These are phyloP conservation scores for Parmelia sp. DNA, from an alignment of 495 filamentous ascomycete species.

Conservation along the genomic window DNA sequence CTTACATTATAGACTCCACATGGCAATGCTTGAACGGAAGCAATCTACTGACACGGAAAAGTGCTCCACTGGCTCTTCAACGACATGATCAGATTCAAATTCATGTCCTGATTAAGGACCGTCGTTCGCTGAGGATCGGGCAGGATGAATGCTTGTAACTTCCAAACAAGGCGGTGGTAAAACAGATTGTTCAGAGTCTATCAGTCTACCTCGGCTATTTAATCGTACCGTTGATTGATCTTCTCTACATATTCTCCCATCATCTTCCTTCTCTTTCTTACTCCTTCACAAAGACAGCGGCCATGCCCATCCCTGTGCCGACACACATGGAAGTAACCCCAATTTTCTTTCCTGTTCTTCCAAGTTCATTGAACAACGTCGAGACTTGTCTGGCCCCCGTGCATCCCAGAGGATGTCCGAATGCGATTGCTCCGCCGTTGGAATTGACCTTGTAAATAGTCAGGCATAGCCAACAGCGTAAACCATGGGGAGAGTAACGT, in stretches of 20 bases:
- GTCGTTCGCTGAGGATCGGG: too few species aligned
- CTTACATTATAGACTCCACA: too few species aligned
- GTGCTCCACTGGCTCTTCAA: too few species aligned
- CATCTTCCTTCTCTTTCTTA: constrained; percentile 33
- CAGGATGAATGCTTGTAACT: neutral
- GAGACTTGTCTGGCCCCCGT: constrained; percentile 91
- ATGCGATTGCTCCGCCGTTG: constrained; percentile 97
- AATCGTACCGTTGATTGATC: too few species aligned
- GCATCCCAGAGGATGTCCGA: constrained; percentile 83
- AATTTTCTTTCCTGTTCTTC: constrained; percentile 70
- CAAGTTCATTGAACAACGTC: constrained; percentile 83
- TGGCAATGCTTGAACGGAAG: too few species aligned
- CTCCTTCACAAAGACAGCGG: constrained; percentile 87
- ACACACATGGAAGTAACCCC: constrained; percentile 96
- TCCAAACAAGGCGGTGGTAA: neutral
- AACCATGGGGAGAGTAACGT: neutral
- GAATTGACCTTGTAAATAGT: constrained; percentile 73
- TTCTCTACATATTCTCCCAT: neutral
- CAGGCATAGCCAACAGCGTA: neutral
- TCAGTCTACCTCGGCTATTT: neutral
- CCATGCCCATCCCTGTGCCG: constrained; percentile 94
- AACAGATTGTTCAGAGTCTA: neutral
- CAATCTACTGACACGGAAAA: too few species aligned
- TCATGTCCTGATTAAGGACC: too few species aligned
- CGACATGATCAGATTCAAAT: too few species aligned